Evolutionary conservation across 129 eudicot species (phyloP), one percentile per base, ranked within the genome.

Genomic region (Flaveria ramosissima): DNA sequence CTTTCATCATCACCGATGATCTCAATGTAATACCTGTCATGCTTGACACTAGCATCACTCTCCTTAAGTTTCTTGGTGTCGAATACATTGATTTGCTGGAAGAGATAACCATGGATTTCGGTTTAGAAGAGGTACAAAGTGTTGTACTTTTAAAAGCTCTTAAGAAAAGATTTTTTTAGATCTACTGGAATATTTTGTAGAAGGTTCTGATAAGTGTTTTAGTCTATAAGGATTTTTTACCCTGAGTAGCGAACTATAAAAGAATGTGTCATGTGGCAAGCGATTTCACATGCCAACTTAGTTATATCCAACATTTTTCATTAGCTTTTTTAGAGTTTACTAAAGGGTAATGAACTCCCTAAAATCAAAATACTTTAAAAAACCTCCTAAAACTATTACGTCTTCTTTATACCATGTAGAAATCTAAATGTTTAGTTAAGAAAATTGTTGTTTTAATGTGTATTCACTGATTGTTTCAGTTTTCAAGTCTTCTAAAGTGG

Each of bases 51-150:
- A 85, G 75, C 30, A 39, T 74, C 39, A 0, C 26, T 30, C 75
- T 66, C 72, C 84, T 85, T 81, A 61, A 68, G n/a, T 63, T 70
- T 27, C 81, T 85, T 60, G 85, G 88, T 16, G 75, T 81, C 9
- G 78, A 61, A 43, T 66, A 73, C 68, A 68, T 68, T 21, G 82
- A 84, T 53, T 68, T 79, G 59, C 78, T 77, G 20, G 76, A 77
- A 10, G 73, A 73, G 39, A 70, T 7, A 47, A 65, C 43, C 55
- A 7, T 63, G 26, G 52, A 46, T 24, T 71, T 74, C 45, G 86
- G 84, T 36, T 36, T 61, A 23, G 68, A 81, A 30, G 73, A 81
- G 83, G 88, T 81, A 81, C 26, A 2, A 13, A 68, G 41, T 4
- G 41, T 1, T 52, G 15, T 2, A 48, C 1, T 24, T 59, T 27